These are phyloP conservation scores for Hemileccinum impolitum DNA, from an alignment of 768 basidiomycete species.

Conservation along the genomic window DNA sequence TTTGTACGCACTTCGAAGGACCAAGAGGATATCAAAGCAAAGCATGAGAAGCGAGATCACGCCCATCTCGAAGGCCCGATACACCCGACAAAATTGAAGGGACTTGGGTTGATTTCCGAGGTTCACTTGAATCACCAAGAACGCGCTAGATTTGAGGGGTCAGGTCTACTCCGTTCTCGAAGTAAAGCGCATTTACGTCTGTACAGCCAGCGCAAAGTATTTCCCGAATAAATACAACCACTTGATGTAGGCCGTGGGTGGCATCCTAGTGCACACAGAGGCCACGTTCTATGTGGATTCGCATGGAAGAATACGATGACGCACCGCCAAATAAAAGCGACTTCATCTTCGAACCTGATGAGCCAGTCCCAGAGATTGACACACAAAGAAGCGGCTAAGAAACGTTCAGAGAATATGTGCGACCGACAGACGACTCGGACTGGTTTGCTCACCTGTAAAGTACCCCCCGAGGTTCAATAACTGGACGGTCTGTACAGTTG, in stretches of 20 bases:
- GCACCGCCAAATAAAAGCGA: constrained; percentile 23
- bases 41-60: constrained; percentile 11
- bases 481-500: too few species aligned
- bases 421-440: too few species aligned
- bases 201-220: constrained; percentile 15
- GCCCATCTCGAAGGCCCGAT: constrained; percentile 13
- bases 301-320: constrained; percentile 1
- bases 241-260: constrained; percentile 15
- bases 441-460: constrained; percentile 2
- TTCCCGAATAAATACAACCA: constrained; percentile 28
- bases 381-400: constrained; percentile 8
- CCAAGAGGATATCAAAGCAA: constrained; percentile 15
- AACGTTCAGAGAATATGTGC: background rate
- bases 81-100: constrained; percentile 9
- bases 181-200: constrained; percentile 10
- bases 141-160: constrained; percentile 5
- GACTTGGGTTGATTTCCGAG: background rate
- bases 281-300: background rate
- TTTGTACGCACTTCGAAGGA: constrained; percentile 21
- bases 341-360: constrained; percentile 17
- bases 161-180: background rate
- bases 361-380: constrained; percentile 20
- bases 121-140: constrained; percentile 3
- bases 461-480: constrained; percentile 6
- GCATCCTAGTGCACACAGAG: constrained; percentile 8